Evolutionary conservation across 371 early-diverging fungal genomes (phyloP).

Genomic region (Lichtheimia ornata): DNA sequence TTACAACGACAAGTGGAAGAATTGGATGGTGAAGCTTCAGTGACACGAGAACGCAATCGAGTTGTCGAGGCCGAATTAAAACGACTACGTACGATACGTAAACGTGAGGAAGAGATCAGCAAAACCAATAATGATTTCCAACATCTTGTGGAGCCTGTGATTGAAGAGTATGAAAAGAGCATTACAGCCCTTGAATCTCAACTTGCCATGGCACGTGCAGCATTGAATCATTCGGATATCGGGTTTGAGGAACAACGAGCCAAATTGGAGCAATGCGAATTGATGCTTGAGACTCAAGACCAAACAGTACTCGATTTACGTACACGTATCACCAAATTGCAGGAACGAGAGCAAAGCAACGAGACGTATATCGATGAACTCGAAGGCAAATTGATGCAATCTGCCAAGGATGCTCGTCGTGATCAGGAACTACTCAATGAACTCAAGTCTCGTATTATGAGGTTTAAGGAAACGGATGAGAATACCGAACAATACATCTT

Average conservation of each 20-base stretch:
- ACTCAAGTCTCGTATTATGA: slow-evolving; percentile 34
- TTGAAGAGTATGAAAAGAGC: slow-evolving; percentile 71
- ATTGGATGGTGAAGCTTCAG: slow-evolving; percentile 40
- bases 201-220: slow-evolving; percentile 56
- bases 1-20: slow-evolving; percentile 50
- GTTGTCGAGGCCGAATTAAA: slow-evolving; percentile 43
- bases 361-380: slow-evolving; percentile 48
- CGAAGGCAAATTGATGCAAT: slow-evolving; percentile 40
- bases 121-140: slow-evolving; percentile 44
- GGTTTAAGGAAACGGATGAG: slow-evolving; percentile 47
- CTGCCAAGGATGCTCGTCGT: slow-evolving; percentile 39
- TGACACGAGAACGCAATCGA: slow-evolving; percentile 38
- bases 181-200: slow-evolving; percentile 60
- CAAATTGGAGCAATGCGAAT: slow-evolving; percentile 35
- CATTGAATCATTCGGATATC: slow-evolving; percentile 50
- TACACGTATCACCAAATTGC: slow-evolving; percentile 25
- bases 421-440: slow-evolving; percentile 44
- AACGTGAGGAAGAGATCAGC: slow-evolving; percentile 13
- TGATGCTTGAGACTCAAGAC: slow-evolving; percentile 35
- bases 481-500: slow-evolving; percentile 52
- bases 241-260: slow-evolving; percentile 55
- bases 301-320: slow-evolving; percentile 35
- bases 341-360: slow-evolving; percentile 40
- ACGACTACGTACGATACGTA: slow-evolving; percentile 20
- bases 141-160: slow-evolving; percentile 69